Evolutionary conservation across 495 filamentous ascomycete species (phyloP), one percentile per base, ranked within the genome.

Genomic region (Penicillium ochrochloron): DNA sequence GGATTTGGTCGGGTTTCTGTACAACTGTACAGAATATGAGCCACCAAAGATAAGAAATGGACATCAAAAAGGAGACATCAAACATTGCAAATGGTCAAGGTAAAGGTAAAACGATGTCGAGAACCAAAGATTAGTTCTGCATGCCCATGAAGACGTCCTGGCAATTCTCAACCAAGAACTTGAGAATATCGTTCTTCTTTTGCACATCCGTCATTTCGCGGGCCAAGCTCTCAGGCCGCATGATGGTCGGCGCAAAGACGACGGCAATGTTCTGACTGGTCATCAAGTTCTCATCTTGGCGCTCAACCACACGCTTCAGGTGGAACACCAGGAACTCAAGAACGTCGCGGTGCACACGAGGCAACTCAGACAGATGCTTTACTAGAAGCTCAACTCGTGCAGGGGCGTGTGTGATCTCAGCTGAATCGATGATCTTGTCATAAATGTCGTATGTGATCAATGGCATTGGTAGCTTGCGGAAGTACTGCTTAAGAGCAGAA

Each of bases 221-320:
- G 66, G 96, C 91, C 66, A 97, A 80, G 65, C 88, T 92, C 72
- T 88, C 81, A 27, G 96, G 92, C 57, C 95, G 84, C 90, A 99
- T 95, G 63, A 99, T 93, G 9, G 96, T 99, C 27, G 96, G 96
- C 29, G 96, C 96, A 70, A 99, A 99, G 31, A 99, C 96, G 61
- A 99, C 96, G 6, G 96, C 92, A 41, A 98, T 80, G 68, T 99
- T 99, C 73, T 91, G 88, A 39, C 94, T 90, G 21, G 91, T 95
- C 96, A 99, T 99, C 76, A 86, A 75, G 71, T 99, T 99, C 70
- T 95, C 90, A 17, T 84, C 81, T 71, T 94, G 89, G 62, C 90
- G 86, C 53, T 86, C 83, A 34, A 96, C 91, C 25, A 99, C 96
- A 37, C 94, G 88, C 58, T 87, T 91, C 67, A 99, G 84, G 77